Percentiles rank a stretch among this genome's conserved stretches.
These are phyloP conservation scores for Seiridium cupressi DNA, from an alignment of 2,329 filamentous ascomycete genomes.

Conservation along the genomic window DNA sequence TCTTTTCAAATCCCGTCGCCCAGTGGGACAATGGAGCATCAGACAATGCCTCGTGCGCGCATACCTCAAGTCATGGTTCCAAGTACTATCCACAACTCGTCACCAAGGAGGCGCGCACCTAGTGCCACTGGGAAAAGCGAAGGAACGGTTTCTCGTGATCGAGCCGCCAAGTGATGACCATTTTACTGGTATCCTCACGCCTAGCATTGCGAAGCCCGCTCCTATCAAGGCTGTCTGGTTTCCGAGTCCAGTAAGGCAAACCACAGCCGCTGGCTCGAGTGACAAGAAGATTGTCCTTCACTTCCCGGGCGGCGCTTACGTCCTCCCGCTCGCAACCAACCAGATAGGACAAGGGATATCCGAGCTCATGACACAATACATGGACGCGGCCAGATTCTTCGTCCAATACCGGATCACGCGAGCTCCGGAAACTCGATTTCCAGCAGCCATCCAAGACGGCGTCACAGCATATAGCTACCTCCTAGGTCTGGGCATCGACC, in stretches of 20 bases:
- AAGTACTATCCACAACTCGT: too few species aligned
- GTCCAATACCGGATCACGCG: neutral
- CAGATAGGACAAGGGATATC: neutral
- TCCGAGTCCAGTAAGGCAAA: neutral
- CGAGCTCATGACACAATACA: neutral
- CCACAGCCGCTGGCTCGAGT: neutral
- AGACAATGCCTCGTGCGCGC: too few species aligned
- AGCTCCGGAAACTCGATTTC: neutral
- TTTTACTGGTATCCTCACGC: neutral
- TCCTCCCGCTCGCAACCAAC: neutral
- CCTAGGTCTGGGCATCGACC: slow-evolving; percentile 9
- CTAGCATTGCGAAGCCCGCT: neutral
- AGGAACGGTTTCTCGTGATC: neutral
- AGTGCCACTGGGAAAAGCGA: neutral
- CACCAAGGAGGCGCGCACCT: too few species aligned
- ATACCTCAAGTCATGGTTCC: too few species aligned
- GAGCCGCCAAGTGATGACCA: neutral
- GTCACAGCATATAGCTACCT: slow-evolving; percentile 7
- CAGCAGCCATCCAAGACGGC: neutral
- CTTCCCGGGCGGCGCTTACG: neutral
- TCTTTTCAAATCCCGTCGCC: too few species aligned
- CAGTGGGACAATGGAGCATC: too few species aligned
- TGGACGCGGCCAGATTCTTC: neutral
- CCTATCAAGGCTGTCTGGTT: neutral
- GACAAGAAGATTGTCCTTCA: neutral